Evolutionary conservation across 352 stramenopile species (phyloP).

Genomic region (Phytophthora quininea): DNA sequence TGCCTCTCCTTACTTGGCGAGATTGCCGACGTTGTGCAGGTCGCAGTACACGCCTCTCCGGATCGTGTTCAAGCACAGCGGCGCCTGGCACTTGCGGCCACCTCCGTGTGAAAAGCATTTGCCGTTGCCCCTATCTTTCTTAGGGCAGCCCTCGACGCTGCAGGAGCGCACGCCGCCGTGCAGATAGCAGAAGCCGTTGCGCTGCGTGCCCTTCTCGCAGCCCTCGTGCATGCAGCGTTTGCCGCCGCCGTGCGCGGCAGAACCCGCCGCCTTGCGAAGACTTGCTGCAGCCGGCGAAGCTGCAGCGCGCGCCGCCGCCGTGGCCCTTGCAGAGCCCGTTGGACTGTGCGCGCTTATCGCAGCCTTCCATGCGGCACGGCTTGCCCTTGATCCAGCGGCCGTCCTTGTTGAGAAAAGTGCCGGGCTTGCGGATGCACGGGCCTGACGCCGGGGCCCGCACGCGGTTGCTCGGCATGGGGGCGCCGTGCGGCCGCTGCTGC

Average conservation of each 20-base stretch:
- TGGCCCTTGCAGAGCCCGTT: constrained; percentile 83
- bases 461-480: constrained; percentile 17
- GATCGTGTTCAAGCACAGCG: constrained; percentile 71
- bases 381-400: constrained; percentile 90
- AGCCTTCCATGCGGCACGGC: constrained; percentile 71
- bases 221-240: constrained; percentile 78
- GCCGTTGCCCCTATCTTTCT: constrained; percentile 86
- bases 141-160: constrained; percentile 69
- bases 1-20: constrained; percentile 17
- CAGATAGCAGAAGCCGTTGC: constrained; percentile 83
- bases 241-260: constrained; percentile 79
- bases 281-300: constrained; percentile 73
- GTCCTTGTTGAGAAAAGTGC: constrained; percentile 90
- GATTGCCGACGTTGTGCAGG: constrained; percentile 46
- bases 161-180: constrained; percentile 81
- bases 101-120: constrained; percentile 84
- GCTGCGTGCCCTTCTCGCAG: constrained; percentile 81
- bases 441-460: constrained; percentile 29
- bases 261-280: constrained; percentile 78
- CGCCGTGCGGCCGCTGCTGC: constrained; percentile 23
- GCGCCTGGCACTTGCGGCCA: constrained; percentile 70
- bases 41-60: constrained; percentile 70
- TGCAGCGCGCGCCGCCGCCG: constrained; percentile 81
- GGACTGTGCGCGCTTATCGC: constrained; percentile 81
- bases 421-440: constrained; percentile 67